Conservation (phyloP, 1,139 yeast genomes). For the Taiozyma sp. region DNA sequence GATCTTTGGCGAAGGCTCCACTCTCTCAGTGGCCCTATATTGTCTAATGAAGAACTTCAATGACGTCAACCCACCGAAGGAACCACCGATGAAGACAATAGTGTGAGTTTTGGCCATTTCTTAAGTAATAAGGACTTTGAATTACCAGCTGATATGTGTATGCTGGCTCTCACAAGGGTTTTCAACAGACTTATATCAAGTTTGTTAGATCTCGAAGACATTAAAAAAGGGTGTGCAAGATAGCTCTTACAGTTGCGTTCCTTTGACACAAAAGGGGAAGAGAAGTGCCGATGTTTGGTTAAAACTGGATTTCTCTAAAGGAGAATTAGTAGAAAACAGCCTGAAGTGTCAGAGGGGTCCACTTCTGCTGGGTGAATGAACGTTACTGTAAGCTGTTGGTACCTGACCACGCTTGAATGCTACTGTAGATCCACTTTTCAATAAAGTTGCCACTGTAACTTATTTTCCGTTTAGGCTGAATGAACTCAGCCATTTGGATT, state of each 20-base stretch:
- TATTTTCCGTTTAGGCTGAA: too few relatives aligned
- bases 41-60: slow-evolving; percentile 34
- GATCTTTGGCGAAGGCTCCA: slow-evolving; percentile 16
- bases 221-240: background rate
- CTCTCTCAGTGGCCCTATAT: slow-evolving; percentile 19
- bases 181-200: background rate
- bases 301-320: too few relatives aligned
- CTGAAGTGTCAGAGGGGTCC: too few relatives aligned
- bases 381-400: too few relatives aligned
- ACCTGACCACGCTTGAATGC: too few relatives aligned
- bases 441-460: too few relatives aligned
- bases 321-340: too few relatives aligned
- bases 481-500: too few relatives aligned
- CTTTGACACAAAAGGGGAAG: background rate
- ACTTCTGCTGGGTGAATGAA: too few relatives aligned
- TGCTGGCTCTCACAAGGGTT: background rate
- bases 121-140: background rate
- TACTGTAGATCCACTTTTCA: too few relatives aligned
- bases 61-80: slow-evolving; percentile 46
- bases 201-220: background rate
- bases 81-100: slow-evolving; percentile 43
- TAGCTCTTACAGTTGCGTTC: too few relatives aligned
- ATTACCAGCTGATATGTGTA: background rate
- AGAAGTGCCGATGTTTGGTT: too few relatives aligned
- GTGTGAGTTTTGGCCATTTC: background rate